Evolutionary conservation across 805 yeast species (phyloP), one percentile per base, ranked within the genome.

Genomic region (Grigorovia yakushimaensis): DNA sequence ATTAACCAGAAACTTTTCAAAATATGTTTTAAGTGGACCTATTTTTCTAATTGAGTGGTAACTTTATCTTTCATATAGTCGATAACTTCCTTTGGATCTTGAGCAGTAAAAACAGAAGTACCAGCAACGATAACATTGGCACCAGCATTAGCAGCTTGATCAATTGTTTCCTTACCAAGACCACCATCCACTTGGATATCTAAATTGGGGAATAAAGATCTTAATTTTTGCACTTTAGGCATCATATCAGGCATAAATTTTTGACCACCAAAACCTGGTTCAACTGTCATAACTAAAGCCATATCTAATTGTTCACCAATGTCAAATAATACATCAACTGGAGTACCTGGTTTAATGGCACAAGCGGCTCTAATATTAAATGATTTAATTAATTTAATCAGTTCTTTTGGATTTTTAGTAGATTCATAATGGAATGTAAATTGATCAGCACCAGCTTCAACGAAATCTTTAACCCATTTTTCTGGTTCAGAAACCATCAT

Each of bases 201-300:
- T 64, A 91, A 71, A 18, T 81, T 64, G 11, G 97, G 96, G 65
- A 74, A 88, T 58, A 73, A 76, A 37, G 64, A 67, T 67, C 98
- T 80, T 57, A 93, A 73, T 27, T 71, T 73, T 56, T 79, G 82
- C 43, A 91, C 98, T 69, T 91, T 91, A 52, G 94, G 88, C 98
- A 93, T 89, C 96, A 91, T 89, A 49, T 80, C 86, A 18, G 79
- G 71, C 96, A 87, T 88, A 73, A 93, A 93, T 66, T 84, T 84
- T 70, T 93, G 98, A 42, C 98, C 98, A 20, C 98, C 98, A 64
- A 93, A 91, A 0, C 98, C 98, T 13, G 98, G 98, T 70, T 93
- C 98, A 35, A 93, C 98, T 2, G 98, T 93, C 98, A 91, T 93
- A 40, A 93, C 83, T 49, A 93, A 73, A n/a, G 87, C 89, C 96